Evolutionary conservation across 257 asterid genomes (phyloP).

Genomic region (Nicotiana knightiana): DNA sequence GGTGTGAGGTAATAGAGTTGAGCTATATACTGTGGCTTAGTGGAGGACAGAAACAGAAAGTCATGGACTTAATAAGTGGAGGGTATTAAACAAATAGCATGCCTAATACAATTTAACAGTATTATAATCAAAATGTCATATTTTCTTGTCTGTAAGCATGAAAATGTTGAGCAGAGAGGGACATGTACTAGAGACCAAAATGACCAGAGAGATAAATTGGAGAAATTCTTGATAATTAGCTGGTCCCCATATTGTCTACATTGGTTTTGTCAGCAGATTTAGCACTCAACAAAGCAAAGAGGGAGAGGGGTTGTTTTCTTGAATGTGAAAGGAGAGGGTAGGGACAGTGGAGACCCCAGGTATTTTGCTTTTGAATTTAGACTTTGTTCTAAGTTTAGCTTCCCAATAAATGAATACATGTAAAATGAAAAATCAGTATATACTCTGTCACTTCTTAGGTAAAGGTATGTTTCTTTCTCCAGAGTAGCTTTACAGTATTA

Average conservation of each 20-base stretch:
- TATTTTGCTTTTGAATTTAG: neutral
- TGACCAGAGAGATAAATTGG: neutral
- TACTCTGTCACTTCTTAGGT: slow-evolving; percentile 15
- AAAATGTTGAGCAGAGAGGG: slow-evolving; percentile 13
- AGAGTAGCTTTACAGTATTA: slow-evolving; percentile 38
- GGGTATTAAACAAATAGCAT: slow-evolving; percentile 35
- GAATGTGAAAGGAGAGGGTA: slow-evolving; percentile 5
- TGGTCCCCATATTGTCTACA: neutral
- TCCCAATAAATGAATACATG: slow-evolving; percentile 12
- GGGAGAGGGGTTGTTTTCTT: slow-evolving; percentile 23
- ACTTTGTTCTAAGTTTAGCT: neutral
- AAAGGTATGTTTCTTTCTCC: slow-evolving; percentile 16
- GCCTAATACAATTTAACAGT: slow-evolving; percentile 18
- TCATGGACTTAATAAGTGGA: slow-evolving; percentile 33
- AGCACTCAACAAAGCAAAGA: slow-evolving; percentile 13
- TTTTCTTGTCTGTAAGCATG: slow-evolving; percentile 16
- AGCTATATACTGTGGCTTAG: slow-evolving; percentile 19
- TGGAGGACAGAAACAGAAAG: slow-evolving; percentile 41
- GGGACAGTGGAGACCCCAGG: neutral
- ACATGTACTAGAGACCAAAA: slow-evolving; percentile 1
- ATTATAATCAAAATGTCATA: slow-evolving; percentile 10
- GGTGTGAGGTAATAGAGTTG: neutral
- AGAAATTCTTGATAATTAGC: neutral
- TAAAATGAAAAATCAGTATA: slow-evolving; percentile 15
- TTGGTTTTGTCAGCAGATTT: slow-evolving; percentile 12